Evolutionary conservation across 257 asterid species (phyloP).

Genomic region (Ehretia macrophylla): DNA sequence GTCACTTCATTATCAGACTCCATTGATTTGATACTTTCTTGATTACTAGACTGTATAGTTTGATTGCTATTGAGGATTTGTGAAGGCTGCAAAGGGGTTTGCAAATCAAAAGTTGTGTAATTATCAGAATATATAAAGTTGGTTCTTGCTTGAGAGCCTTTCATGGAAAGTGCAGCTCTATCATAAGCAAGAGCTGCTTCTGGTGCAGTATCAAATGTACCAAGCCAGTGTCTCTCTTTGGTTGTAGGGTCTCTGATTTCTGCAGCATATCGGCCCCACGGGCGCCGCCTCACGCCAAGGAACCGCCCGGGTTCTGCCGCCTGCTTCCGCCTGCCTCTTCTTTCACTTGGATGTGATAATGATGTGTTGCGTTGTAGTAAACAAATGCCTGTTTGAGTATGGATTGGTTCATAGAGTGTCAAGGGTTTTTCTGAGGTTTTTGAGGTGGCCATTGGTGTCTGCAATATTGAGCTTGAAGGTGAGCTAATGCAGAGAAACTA

Average conservation of each 20-base stretch:
- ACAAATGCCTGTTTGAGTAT: slow-evolving; percentile 72
- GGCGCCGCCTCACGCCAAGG: slow-evolving; percentile 82
- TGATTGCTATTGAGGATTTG: background rate
- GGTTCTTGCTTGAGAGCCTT: slow-evolving; percentile 82
- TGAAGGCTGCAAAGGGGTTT: slow-evolving; percentile 14
- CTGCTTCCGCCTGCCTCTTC: slow-evolving; percentile 50
- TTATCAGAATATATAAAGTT: slow-evolving; percentile 72
- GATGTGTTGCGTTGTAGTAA: slow-evolving; percentile 86
- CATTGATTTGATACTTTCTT: background rate
- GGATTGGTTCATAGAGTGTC: slow-evolving; percentile 71
- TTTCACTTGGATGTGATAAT: slow-evolving; percentile 48
- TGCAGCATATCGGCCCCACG: slow-evolving; percentile 98
- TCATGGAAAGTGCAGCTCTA: slow-evolving; percentile 88
- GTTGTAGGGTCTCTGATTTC: slow-evolving; percentile 93
- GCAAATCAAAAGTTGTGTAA: slow-evolving; percentile 26
- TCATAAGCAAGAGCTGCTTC: slow-evolving; percentile 98
- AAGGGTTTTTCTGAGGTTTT: slow-evolving; percentile 37
- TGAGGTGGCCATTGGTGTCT: slow-evolving; percentile 1
- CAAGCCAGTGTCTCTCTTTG: slow-evolving; percentile 96
- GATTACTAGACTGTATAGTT: background rate
- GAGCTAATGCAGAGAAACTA: background rate
- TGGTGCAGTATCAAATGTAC: slow-evolving; percentile 93
- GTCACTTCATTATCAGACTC: background rate
- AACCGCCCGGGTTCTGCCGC: slow-evolving; percentile 81
- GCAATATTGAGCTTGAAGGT: background rate